phyloP scores from a whole-genome alignment of 495 filamentous ascomycete genomes.

The Trichoderma erinaceum region DNA sequence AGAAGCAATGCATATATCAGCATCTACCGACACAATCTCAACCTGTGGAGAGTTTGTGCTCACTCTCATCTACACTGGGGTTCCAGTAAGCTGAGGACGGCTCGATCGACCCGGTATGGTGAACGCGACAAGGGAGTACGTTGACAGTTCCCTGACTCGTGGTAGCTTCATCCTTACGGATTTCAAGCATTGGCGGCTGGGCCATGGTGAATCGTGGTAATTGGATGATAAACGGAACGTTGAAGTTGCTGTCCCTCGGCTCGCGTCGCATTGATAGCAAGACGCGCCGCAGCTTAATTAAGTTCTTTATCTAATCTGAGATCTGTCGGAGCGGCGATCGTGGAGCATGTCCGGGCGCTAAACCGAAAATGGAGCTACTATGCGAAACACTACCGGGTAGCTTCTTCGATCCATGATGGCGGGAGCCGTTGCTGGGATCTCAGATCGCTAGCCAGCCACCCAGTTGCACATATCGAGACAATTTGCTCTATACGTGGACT shows the following conservation, averaged over 20 bases:
- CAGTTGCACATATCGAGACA: not conserved
- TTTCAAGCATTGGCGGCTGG: conserved; percentile 23
- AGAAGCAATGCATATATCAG: conserved; percentile 10
- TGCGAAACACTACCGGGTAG: not conserved
- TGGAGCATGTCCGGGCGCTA: not conserved
- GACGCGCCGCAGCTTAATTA: not conserved
- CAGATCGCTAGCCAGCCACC: not conserved
- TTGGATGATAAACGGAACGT: not conserved
- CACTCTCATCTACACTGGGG: conserved; percentile 38
- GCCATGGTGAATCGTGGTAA: conserved; percentile 20
- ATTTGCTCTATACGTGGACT: no score
- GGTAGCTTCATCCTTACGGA: conserved; percentile 19
- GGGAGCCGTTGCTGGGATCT: not conserved
- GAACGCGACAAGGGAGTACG: conserved; percentile 76
- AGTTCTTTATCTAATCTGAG: conserved; percentile 8
- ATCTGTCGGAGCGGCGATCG: not conserved
- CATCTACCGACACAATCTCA: not conserved
- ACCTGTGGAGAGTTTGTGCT: not conserved
- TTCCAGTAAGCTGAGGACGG: conserved; percentile 67
- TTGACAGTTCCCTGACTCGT: conserved; percentile 57
- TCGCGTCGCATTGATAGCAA: not conserved
- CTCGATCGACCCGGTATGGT: conserved; percentile 68
- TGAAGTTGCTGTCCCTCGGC: not conserved
- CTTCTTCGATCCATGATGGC: not conserved
- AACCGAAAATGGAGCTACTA: not conserved